phyloP scores from a whole-genome alignment of 352 stramenopile species.

The Globisporangium lucens region DNA sequence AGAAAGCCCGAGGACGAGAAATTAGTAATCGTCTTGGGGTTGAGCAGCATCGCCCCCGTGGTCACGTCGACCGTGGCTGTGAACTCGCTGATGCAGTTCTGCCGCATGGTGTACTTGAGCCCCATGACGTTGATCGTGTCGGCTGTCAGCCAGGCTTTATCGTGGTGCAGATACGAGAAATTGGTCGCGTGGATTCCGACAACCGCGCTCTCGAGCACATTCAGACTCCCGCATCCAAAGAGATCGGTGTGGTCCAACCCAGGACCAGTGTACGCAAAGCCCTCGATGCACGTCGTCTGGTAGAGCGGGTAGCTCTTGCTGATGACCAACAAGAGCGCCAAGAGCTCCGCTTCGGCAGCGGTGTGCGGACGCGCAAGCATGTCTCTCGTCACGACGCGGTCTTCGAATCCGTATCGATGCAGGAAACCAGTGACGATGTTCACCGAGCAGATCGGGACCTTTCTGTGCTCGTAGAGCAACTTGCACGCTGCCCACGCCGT shows the following conservation, averaged over 20 bases:
- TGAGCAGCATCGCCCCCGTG: background rate
- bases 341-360: constrained; percentile 30
- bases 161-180: constrained; percentile 29
- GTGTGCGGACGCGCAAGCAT: constrained; percentile 33
- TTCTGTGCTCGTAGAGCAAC: constrained; percentile 32
- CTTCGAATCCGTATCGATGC: constrained; percentile 30
- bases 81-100: constrained; percentile 37
- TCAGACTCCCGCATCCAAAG: constrained; percentile 44
- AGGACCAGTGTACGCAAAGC: constrained; percentile 23
- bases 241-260: constrained; percentile 19
- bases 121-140: constrained; percentile 40
- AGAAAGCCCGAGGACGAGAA: constrained; percentile 16
- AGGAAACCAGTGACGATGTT: constrained; percentile 39
- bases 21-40: constrained; percentile 16
- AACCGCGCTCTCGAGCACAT: constrained; percentile 25
- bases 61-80: background rate
- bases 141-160: constrained; percentile 44
- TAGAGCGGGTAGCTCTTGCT: constrained; percentile 38
- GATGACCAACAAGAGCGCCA: constrained; percentile 33
- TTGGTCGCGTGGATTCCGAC: constrained; percentile 31
- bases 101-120: constrained; percentile 38
- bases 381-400: constrained; percentile 20
- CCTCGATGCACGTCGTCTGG: constrained; percentile 36
- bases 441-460: constrained; percentile 39
- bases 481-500: constrained; percentile 50